Evolutionary conservation across 73 alveolate genomes (phyloP), one percentile per base, ranked within the genome.

Genomic region (Uronychia binucleata): DNA sequence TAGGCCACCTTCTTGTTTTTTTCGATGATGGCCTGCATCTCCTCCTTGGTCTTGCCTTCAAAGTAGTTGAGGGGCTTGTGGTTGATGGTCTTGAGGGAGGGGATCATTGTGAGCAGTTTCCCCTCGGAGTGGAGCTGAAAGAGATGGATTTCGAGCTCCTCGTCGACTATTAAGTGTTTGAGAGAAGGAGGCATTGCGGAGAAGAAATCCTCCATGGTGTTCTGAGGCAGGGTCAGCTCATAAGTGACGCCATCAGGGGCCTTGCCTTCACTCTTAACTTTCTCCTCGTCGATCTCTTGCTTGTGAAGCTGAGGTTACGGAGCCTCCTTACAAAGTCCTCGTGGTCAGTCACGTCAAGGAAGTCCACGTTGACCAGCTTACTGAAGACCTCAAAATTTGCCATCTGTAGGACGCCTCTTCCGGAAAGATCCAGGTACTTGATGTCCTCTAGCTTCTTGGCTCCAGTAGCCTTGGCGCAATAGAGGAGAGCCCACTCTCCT

Each of bases 401-500:
- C 29, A 92, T 33, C 34, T 89, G 59, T 5, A 91, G 33, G 32
- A 94, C 89, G 26, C 91, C 96, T 86, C 94, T 92, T 5, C 93
- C 92, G 1, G 95, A 83, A 19, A 96, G 81, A 78, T 96, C 96
- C 26, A 96, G 75, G 34, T 93, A 88, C 14, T 33, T 88, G 29
- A 96, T 83, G 28, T 86, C 82, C n/a, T 82, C 95, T 28, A 91
- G 77, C 8, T 86, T 87, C 88, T 84, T 58, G 0, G 79, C 90
- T 30, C 80, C 86, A 59, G 82, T 86, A 30, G 89, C 93, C 35
- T 74, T 85, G 31, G 94, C 90, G 74, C 89, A 93, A 80, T 77
- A 96, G 28, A 90, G 74, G 67, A 96, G 33, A 26, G 95, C 97
- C 96, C 97, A 96, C 57, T 77, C 95, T 0, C 95, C 92, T 0